phyloP scores from a whole-genome alignment of 176 grass and related monocot species.

The Cenchrus americanus region DNA sequence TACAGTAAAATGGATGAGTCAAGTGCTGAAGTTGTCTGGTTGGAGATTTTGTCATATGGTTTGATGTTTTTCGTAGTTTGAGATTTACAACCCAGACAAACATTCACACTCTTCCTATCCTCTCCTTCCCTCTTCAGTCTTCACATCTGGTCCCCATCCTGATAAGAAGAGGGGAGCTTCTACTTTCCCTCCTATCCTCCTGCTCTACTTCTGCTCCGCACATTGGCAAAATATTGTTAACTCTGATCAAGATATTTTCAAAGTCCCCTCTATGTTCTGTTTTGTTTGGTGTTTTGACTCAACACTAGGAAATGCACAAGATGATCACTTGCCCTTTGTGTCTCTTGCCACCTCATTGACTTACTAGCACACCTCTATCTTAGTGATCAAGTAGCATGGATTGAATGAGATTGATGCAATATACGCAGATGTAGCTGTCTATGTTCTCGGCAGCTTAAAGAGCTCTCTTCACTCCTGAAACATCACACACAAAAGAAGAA shows the following conservation, averaged over 20 bases:
- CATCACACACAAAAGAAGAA: neutral
- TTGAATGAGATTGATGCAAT: neutral
- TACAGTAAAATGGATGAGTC: neutral
- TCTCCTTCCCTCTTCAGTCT: too few relatives aligned
- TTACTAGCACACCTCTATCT: neutral
- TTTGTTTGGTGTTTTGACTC: neutral
- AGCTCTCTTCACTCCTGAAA: neutral
- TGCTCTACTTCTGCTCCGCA: too few relatives aligned
- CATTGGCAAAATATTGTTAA: too few relatives aligned
- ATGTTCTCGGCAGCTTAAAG: neutral
- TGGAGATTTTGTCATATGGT: neutral
- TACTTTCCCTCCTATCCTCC: too few relatives aligned
- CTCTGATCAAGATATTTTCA: too few relatives aligned
- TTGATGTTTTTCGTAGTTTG: slow-evolving; percentile 13
- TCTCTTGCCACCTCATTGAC: neutral
- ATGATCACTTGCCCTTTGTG: neutral
- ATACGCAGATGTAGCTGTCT: neutral
- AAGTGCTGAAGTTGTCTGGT: neutral
- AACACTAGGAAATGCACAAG: neutral
- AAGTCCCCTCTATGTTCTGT: neutral
- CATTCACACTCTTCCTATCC: too few relatives aligned
- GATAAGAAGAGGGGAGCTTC: too few relatives aligned
- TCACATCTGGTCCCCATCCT: too few relatives aligned
- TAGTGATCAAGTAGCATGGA: neutral
- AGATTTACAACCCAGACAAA: too few relatives aligned